Evolutionary conservation across 2,329 filamentous ascomycete genomes (phyloP).

Genomic region (Hypoxylon sp.): DNA sequence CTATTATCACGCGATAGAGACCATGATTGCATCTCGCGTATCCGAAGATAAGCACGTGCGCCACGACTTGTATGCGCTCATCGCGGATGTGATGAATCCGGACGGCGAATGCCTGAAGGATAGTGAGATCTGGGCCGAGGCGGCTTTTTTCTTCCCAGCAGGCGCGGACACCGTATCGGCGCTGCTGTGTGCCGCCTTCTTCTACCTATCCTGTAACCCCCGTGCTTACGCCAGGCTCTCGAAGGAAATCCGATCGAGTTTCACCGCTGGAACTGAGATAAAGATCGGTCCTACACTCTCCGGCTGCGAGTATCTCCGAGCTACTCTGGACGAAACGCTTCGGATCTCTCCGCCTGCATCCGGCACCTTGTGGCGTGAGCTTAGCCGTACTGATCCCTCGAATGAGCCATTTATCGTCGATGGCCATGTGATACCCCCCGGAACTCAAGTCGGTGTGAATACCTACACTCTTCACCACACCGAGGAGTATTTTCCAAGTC

Average conservation of each 20-base stretch:
- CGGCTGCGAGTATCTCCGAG: too few species aligned
- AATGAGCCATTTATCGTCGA: background rate
- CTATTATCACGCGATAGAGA: too few species aligned
- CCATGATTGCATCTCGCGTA: too few species aligned
- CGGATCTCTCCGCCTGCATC: too few species aligned
- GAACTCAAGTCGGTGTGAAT: background rate
- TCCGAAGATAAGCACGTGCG: slow-evolving; percentile 46
- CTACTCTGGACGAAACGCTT: too few species aligned
- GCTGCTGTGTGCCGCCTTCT: slow-evolving; percentile 37
- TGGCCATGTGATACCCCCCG: background rate
- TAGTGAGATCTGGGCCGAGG: slow-evolving; percentile 31
- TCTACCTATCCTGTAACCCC: slow-evolving; percentile 42
- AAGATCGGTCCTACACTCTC: too few species aligned
- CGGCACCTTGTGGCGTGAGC: too few species aligned
- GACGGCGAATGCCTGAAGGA: background rate
- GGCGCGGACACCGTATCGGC: slow-evolving; percentile 52
- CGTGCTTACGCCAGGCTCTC: slow-evolving; percentile 27
- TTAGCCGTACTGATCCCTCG: too few species aligned
- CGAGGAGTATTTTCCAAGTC: background rate
- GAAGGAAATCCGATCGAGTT: slow-evolving; percentile 17
- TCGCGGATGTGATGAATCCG: background rate
- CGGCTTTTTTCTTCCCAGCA: slow-evolving; percentile 30
- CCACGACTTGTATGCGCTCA: slow-evolving; percentile 58
- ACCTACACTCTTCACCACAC: background rate
- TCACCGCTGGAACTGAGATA: too few species aligned